phyloP scores from a whole-genome alignment of 2,329 filamentous ascomycete genomes.

The Pyrenophora tritici-repentis region DNA sequence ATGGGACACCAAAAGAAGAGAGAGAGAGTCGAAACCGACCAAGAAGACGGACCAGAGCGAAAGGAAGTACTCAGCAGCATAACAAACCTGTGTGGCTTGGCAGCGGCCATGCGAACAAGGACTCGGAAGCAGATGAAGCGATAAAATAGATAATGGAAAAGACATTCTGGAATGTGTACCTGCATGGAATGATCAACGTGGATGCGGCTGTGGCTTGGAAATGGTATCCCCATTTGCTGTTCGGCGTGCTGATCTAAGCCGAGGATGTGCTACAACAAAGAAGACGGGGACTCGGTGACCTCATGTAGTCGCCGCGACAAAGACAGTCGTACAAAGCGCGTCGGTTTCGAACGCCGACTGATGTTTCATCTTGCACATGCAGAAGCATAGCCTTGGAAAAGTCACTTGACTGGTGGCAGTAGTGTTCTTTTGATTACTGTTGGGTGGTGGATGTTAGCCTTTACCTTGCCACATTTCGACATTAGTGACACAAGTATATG shows the following conservation, averaged over 20 bases:
- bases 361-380: not conserved
- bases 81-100: not conserved
- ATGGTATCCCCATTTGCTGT: conserved; percentile 11
- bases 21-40: not conserved
- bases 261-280: conserved; percentile 9
- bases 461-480: too few species aligned
- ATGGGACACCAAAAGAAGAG: not conserved
- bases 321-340: conserved; percentile 9
- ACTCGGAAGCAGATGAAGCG: not conserved
- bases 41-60: conserved; percentile 6
- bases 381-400: too few species aligned
- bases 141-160: conserved; percentile 8
- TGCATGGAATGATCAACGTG: not conserved
- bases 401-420: too few species aligned
- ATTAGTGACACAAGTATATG: too few species aligned
- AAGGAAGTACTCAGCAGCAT: not conserved
- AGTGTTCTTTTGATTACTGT: too few species aligned
- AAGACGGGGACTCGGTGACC: not conserved
- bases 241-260: conserved; percentile 1
- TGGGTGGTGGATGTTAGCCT: too few species aligned
- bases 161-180: conserved; percentile 10
- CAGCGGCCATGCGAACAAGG: conserved; percentile 13
- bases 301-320: conserved; percentile 3
- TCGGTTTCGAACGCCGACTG: conserved; percentile 1
- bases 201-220: conserved; percentile 13